Percentiles rank a stretch among this genome's conserved stretches.
Evolutionary conservation across 2,329 filamentous ascomycete genomes (phyloP).

Genomic region (Ceratocystis cacaofunesta): DNA sequence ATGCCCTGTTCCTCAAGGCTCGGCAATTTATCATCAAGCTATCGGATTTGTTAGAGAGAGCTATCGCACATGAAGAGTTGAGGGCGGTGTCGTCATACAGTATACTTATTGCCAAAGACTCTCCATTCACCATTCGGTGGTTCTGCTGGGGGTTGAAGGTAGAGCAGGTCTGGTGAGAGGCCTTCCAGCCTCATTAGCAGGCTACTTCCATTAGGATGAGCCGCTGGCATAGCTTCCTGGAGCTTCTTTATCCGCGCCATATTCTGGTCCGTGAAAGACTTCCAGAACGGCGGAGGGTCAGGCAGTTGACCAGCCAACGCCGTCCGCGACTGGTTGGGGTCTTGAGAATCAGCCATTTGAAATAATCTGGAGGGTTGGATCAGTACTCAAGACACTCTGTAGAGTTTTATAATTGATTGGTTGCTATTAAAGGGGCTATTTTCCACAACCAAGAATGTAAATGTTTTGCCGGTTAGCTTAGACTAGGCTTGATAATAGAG

Average conservation of each 20-base stretch:
- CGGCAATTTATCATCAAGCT: constrained; percentile 47
- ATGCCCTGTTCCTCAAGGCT: constrained; percentile 57
- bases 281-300: constrained; percentile 79
- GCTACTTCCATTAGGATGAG: background rate
- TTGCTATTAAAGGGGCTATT: too few relatives aligned
- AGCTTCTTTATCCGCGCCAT: constrained; percentile 38
- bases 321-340: constrained; percentile 27
- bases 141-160: constrained; percentile 66
- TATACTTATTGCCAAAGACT: constrained; percentile 56
- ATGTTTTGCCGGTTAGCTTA: too few relatives aligned
- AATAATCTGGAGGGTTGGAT: background rate
- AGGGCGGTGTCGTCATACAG: constrained; percentile 24
- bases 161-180: constrained; percentile 55
- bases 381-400: background rate
- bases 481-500: too few relatives aligned
- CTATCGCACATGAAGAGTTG: background rate
- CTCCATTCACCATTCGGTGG: constrained; percentile 57
- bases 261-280: constrained; percentile 68
- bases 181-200: constrained; percentile 22
- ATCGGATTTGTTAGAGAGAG: background rate
- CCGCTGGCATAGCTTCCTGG: constrained; percentile 22
- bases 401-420: too few relatives aligned
- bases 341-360: constrained; percentile 42
- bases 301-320: constrained; percentile 57
- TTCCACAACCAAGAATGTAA: too few relatives aligned